Percentiles rank a stretch among this genome's conserved stretches.
Conservation (phyloP, 805 yeast species). For the Pichia kluyveri region DNA sequence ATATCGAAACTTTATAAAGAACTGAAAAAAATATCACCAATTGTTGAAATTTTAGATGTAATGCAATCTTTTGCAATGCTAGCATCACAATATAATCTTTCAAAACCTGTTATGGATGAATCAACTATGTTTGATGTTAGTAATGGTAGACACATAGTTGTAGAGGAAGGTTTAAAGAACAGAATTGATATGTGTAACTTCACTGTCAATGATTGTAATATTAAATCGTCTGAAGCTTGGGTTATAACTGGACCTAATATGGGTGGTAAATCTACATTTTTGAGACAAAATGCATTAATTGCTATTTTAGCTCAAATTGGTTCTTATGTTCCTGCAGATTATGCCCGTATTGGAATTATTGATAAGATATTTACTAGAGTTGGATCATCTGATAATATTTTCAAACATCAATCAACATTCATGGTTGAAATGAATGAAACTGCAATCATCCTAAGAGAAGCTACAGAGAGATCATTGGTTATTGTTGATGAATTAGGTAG, state of each 20-base stretch:
- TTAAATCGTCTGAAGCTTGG: slow-evolving; percentile 31
- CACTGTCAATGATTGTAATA: slow-evolving; percentile 34
- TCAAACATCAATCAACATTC: slow-evolving; percentile 75
- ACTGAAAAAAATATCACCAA: slow-evolving; percentile 41
- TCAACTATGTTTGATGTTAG: slow-evolving; percentile 39
- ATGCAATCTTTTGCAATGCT: slow-evolving; percentile 62
- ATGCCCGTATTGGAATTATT: slow-evolving; percentile 60
- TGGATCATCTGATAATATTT: slow-evolving; percentile 78
- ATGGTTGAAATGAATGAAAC: slow-evolving; percentile 93
- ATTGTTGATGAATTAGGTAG: slow-evolving; percentile 85
- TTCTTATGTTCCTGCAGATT: slow-evolving; percentile 57
- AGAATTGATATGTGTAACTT: slow-evolving; percentile 33
- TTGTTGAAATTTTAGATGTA: slow-evolving; percentile 59
- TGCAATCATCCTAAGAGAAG: slow-evolving; percentile 52
- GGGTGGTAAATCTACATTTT: slow-evolving; percentile 78
- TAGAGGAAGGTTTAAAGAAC: slow-evolving; percentile 59
- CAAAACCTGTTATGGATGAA: slow-evolving; percentile 53
- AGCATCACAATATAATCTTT: slow-evolving; percentile 59
- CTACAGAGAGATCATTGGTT: slow-evolving; percentile 62
- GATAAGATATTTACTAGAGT: slow-evolving; percentile 74
- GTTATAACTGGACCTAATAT: slow-evolving; percentile 85
- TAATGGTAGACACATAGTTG: slow-evolving; percentile 79
- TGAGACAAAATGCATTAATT: slow-evolving; percentile 64
- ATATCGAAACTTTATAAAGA: slow-evolving; percentile 36
- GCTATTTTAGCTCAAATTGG: slow-evolving; percentile 70